Evolutionary conservation across 768 basidiomycete genomes (phyloP), one percentile per base, ranked within the genome.

Genomic region (Rhizopogon sp.): DNA sequence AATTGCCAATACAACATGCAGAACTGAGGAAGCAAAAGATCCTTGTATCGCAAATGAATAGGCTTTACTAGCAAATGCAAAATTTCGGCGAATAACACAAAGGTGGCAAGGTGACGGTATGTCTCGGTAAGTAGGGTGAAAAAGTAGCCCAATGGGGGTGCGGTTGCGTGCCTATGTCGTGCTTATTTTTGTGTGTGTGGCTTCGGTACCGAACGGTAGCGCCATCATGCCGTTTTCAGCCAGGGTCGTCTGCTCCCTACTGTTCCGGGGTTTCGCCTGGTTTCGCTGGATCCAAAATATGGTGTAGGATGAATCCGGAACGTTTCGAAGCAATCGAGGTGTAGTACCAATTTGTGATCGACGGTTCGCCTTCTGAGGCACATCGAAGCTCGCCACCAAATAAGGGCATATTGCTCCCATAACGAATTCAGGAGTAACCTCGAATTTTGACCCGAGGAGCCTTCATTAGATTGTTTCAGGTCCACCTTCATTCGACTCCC

Each of bases 331-430:
- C 29, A 55, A 56, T 53, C 57, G 59, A 58, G 59, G 59, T 37
- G 35, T 37, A 37, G 35, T 43, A 46, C 39, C 11, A 45, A 52
- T 43, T 29, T 20, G 51, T 60, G 59, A 60, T 60, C 59, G 59
- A 60, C 59, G 50, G 40, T 52, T 50, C 47, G 49, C 46, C 59
- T 58, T 60, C 59, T 58, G 53, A 60, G 59, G 59, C 57, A 58
- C 59, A 60, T 60, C 57, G 57, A 60, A 53, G 59, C 53, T 25
- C 29, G 28, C 31, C 6, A 50, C 56, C 58, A 35, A 49, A 60
- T 54, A 40, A 29, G 37, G 58, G 3, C 43, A 57, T 52, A 60
- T 60, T 60, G 56, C 29, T 33, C 44, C 40, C 56, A 52, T 57
- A 57, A 22, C n/a, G 41, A 41, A 47, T 17, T 54, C 39, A 49